Percentiles rank a stretch among this genome's conserved stretches.
Conservation (phyloP, 2,329 filamentous ascomycete species). For the Beauveria caledonica region DNA sequence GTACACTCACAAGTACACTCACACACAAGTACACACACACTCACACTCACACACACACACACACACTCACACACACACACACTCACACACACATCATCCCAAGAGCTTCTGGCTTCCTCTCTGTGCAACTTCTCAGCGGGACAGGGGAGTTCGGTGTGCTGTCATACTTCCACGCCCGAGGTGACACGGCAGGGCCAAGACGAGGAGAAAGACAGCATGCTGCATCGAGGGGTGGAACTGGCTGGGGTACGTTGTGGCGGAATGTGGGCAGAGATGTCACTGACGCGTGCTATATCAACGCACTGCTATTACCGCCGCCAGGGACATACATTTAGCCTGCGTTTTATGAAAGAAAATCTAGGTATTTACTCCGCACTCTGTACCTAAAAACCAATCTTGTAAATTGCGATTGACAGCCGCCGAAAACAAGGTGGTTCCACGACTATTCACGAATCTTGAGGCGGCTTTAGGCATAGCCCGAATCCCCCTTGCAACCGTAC, state of each 20-base stretch:
- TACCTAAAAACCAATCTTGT: background rate
- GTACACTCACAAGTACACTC: too few relatives aligned
- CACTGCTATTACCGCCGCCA: background rate
- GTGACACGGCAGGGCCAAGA: background rate
- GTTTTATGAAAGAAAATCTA: too few relatives aligned
- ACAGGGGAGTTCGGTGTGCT: background rate
- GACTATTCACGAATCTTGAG: background rate
- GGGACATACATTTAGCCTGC: background rate
- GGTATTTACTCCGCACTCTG: background rate
- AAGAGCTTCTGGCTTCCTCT: too few relatives aligned
- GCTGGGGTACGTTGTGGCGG: background rate
- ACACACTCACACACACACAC: background rate
- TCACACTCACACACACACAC: too few relatives aligned
- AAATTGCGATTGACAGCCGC: background rate
- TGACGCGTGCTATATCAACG: background rate
- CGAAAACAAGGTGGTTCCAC: background rate
- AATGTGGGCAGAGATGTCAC: slow-evolving; percentile 2
- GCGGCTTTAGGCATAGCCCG: background rate
- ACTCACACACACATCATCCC: background rate
- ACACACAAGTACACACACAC: too few relatives aligned
- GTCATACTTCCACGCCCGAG: background rate
- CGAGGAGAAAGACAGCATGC: background rate
- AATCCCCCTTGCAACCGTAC: background rate
- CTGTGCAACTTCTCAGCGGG: background rate
- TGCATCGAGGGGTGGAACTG: background rate